Evolutionary conservation across 2,329 filamentous ascomycete species (phyloP).

Genomic region (Phialocephala subalpina): DNA sequence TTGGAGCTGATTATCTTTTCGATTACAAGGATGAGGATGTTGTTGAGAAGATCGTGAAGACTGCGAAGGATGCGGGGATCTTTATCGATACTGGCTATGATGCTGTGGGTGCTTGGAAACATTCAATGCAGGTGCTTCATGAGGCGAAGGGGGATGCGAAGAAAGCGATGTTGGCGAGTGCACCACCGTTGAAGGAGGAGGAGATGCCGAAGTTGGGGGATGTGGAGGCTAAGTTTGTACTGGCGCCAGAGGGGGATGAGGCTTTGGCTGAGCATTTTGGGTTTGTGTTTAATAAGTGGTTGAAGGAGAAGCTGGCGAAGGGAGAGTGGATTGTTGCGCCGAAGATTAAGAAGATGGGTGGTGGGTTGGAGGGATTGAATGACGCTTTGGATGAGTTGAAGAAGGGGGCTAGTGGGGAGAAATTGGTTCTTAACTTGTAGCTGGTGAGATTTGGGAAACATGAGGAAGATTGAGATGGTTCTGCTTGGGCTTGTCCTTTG

Average conservation of each 20-base stretch:
- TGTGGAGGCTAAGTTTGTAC: not conserved
- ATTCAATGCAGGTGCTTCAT: conserved; percentile 61
- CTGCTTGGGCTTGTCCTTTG: no score
- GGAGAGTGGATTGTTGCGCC: conserved; percentile 13
- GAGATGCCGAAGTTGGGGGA: not conserved
- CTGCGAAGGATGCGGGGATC: not conserved
- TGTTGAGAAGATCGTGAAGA: not conserved
- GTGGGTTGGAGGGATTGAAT: not conserved
- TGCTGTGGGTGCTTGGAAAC: conserved; percentile 29
- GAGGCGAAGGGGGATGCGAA: conserved; percentile 55
- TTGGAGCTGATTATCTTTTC: conserved; percentile 31
- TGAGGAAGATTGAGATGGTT: no score
- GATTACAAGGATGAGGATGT: conserved; percentile 30
- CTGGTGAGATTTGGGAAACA: no score
- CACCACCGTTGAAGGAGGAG: conserved; percentile 49
- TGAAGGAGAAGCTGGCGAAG: conserved; percentile 33
- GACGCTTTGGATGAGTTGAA: not conserved
- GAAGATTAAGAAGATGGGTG: not conserved
- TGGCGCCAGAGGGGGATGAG: conserved; percentile 55
- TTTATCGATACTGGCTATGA: conserved; percentile 18
- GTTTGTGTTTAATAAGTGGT: conserved; percentile 36
- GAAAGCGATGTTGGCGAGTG: conserved; percentile 54
- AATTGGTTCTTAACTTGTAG: conserved; percentile 3
- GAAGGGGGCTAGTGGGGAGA: not conserved
- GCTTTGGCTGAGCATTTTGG: conserved; percentile 8